Conservation (phyloP, 345 rosid species). For the Orychophragmus violaceus region DNA sequence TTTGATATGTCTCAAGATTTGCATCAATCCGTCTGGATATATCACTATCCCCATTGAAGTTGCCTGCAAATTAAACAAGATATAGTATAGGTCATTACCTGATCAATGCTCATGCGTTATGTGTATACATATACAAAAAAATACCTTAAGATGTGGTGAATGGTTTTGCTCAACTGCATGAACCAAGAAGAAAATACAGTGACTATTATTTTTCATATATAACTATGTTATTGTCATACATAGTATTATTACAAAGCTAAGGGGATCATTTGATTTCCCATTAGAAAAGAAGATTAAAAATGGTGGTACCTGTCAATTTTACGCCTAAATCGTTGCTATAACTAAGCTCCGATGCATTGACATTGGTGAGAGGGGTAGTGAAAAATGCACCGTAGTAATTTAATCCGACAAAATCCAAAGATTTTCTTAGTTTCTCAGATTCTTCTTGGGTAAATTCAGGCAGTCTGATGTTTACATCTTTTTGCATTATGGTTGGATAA, state of each 20-base stretch:
- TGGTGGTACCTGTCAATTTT: conserved; percentile 8
- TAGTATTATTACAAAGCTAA: no score
- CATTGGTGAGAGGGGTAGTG: conserved; percentile 2
- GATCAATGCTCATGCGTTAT: not conserved
- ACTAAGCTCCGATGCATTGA: conserved; percentile 13
- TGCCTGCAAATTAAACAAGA: conserved; percentile 13
- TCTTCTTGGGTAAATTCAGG: conserved; percentile 11
- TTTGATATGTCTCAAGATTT: conserved; percentile 28
- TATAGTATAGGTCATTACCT: not conserved
- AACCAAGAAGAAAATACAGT: not conserved
- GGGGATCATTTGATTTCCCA: not conserved
- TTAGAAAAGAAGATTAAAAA: no score
- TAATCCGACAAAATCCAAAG: conserved; percentile 31
- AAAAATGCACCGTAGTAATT: conserved; percentile 33
- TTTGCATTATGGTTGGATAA: conserved; percentile 8
- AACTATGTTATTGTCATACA: no score
- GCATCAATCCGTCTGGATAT: conserved; percentile 17
- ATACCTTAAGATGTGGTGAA: conserved; percentile 26
- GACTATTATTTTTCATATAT: not conserved
- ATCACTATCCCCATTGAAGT: conserved; percentile 23
- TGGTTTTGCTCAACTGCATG: conserved; percentile 10
- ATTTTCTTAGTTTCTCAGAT: not conserved
- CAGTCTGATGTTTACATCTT: conserved; percentile 7
- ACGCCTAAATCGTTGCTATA: not conserved
- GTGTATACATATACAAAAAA: not conserved